Evolutionary conservation across 1,284 basidiomycete species (phyloP), one percentile per base, ranked within the genome.

Genomic region (Psilocybe mexicana): DNA sequence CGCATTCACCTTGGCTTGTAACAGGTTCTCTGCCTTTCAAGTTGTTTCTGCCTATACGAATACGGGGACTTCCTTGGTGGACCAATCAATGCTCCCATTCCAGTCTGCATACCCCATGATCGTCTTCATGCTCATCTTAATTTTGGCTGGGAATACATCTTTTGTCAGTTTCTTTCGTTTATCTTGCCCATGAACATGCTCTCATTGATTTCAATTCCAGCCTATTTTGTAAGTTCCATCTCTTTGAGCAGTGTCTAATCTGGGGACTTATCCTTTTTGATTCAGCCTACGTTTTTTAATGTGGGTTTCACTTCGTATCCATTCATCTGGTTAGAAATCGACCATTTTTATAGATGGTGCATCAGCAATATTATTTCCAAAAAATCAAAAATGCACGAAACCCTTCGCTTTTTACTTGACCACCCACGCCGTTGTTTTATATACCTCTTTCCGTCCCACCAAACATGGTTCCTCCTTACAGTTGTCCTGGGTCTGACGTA

Each of bases 391-490:
- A 66, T 84, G 0, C 81, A 87, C 58, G 93, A 97, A 74, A 94
- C 94, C 0, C 77, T 97, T 1, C 87, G 88, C 58, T 99, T 99
- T 72, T 80, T 99, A 5, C 83, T 99, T 18, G 95, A 98, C 69
- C 96, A 98, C 69, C 96, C 96, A n/a, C 85, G 96, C 25, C 85
- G 96, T 62, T 94, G 96, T 75, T 98, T 94, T 70, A 87, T 96
- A 43, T 96, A 97, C 71, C 83, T 99, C 6, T 98, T 99, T 68
- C 96, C 96, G 0, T 89, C 93, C 0, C 92, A 94, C 63, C 95
- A 98, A 70, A 98, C 96, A 1, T 96, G 94, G 93, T 93, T 96
- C 66, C 82, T 98, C 12, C 63, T 94, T 0, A 82, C 84, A 1
- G 65, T 97, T 44, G 71, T 91, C 0, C 43, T 90, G 7, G 68